Base-by-base conservation (phyloP, 176 grass and related monocot species). In the Lolium perenne region DNA sequence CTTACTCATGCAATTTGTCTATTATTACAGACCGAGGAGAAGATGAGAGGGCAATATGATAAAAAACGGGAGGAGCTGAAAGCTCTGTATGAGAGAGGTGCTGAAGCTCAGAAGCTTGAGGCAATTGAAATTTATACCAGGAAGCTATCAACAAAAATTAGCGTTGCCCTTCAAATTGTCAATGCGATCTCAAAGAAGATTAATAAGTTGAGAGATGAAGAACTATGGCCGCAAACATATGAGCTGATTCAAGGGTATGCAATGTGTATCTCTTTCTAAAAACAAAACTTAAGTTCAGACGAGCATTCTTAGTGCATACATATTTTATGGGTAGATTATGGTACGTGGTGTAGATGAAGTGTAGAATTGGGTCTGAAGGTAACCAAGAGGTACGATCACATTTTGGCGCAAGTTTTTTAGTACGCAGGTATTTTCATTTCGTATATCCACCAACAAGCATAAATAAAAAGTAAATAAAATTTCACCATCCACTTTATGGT, bases 201-300 rank as follows among this genome's bases (percentile, higher is more conserved):
- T 14, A 82, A 87, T 88, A 85, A 86, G 29, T 49, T 94, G 40
- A 92, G 94, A 79, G 94, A 97, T 85, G 83, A 92, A 81, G 94
- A 97, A 82, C 80, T 97, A 60, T 89, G 86, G 77, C 86, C 86
- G 16, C 94, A 89, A 49, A 89, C 85, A 75, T 75, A 68, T 49
- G 80, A 89, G 71, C 80, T 94, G 16, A 76, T 97, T 65, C 75
- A 89, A 80, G 86, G 92, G 94, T 97, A 92, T 67, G 93, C 43
- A 54, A 54, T 89, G 47, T 16, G 17, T 65, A 60, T 74, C 76
- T 80, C 48, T 47, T 50, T 86, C 8, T 22, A 15, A 58, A 57
- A 22, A 48, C 7, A 64, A 9, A 21, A 38, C 29, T 18, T 32
- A 57, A 35, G 35, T 84, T 46, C 21, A 48, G 11, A 68, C 58